Base-by-base conservation (phyloP, 179 eudicot genomes). In the Silene noctiflora region DNA sequence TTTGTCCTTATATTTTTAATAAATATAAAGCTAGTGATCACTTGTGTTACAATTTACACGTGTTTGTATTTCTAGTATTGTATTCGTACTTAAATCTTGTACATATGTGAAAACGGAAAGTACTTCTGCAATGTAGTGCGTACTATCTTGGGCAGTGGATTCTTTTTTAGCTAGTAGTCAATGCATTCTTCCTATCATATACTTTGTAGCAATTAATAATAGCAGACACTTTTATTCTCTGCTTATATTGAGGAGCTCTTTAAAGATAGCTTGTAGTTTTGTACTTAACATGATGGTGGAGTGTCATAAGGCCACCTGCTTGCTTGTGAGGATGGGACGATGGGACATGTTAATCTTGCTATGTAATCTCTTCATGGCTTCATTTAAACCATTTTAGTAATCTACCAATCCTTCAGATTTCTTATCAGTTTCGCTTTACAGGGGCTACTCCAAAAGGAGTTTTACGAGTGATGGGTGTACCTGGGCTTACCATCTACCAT, bases 401-500 rank as follows among this genome's bases (percentile, higher is more conserved):
- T 64, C 59, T 12, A 61, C 4, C 53, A 19, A 60, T 20, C 3
- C 24, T 20, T 20, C 42, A 61, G 29, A 48, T 21, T 76, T n/a
- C 78, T 76, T 67, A 59, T 3, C 44, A 42, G 35, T 74, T 29
- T 24, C 55, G 51, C 53, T 75, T 71, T 77, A 61, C 79, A 93
- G 98, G 97, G 81, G 98, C 98, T 48, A 93, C 97, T 17, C 93
- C 98, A 6, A 91, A 91, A 83, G 98, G 97, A 48, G 91, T 91
- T 76, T 81, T 90, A 64, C 87, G 89, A 83, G 89, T 88, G 75
- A 91, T 91, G 93, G 91, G 86, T 71, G 91, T 93, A 62, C 84
- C 89, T 35, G 97, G 89, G 65, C 87, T 91, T 51, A 93, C 97
- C 60, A 91, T 93, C 84, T 93, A 87, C 78, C 97, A 91, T 84